These are phyloP conservation scores for Yamadazyma conglobata DNA, from an alignment of 1,139 yeast species.

Conservation along the genomic window DNA sequence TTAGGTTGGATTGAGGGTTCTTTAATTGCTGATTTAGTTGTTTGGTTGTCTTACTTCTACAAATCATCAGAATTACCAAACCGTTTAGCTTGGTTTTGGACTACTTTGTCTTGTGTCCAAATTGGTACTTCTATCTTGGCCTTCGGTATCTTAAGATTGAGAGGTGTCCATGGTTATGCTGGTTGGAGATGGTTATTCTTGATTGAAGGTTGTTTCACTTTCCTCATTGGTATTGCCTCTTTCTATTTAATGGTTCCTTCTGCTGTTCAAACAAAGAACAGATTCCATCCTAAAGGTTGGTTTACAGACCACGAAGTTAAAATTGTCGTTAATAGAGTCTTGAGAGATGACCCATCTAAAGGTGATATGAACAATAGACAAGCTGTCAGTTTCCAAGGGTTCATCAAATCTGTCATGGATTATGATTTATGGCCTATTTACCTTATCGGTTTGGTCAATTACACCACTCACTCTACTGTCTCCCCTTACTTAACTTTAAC, in stretches of 20 bases:
- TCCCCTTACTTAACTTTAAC: conserved; percentile 50
- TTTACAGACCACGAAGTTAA: conserved; percentile 59
- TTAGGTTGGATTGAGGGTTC: conserved; percentile 31
- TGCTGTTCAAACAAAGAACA: conserved; percentile 51
- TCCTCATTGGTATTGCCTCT: conserved; percentile 50
- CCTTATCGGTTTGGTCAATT: conserved; percentile 45
- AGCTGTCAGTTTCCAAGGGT: conserved; percentile 39
- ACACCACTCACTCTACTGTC: conserved; percentile 41
- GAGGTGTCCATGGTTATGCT: conserved; percentile 24
- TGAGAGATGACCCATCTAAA: conserved; percentile 67
- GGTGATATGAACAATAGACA: conserved; percentile 69
- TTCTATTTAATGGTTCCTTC: conserved; percentile 60
- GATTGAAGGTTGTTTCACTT: conserved; percentile 59
- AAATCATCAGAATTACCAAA: conserved; percentile 24
- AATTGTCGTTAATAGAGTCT: conserved; percentile 57
- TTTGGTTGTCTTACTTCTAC: conserved; percentile 33
- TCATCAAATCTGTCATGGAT: conserved; percentile 44
- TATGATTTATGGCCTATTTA: conserved; percentile 62
- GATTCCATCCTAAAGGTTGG: conserved; percentile 58
- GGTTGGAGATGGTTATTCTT: conserved; percentile 71
- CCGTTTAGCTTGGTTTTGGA: conserved; percentile 26
- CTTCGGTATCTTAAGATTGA: conserved; percentile 27
- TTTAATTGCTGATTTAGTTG: conserved; percentile 26
- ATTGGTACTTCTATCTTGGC: conserved; percentile 27
- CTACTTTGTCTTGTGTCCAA: conserved; percentile 24